phyloP scores from a whole-genome alignment of 805 yeast species.

The Yamadazyma takamatsuzukensis region DNA sequence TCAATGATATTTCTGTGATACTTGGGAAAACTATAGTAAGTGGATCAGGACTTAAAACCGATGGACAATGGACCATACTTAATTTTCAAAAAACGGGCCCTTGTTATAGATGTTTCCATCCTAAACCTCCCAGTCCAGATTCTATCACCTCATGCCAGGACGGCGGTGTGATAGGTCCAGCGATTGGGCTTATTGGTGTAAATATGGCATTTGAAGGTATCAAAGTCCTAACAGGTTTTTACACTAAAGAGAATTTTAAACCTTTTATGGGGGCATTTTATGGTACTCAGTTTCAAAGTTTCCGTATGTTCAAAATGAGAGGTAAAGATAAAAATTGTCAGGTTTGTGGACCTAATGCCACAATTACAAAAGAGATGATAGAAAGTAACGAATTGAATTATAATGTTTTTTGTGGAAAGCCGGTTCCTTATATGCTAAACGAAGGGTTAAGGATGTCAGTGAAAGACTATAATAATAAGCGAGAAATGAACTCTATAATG shows the following conservation, averaged over 20 bases:
- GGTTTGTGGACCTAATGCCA: constrained; percentile 57
- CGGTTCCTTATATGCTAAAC: constrained; percentile 43
- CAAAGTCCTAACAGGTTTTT: constrained; percentile 61
- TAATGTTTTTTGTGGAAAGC: constrained; percentile 68
- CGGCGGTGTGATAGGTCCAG: constrained; percentile 86
- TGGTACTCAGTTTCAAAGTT: constrained; percentile 61
- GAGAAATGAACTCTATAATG: background rate
- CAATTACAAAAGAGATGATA: constrained; percentile 46
- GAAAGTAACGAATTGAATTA: constrained; percentile 54
- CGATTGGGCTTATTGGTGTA: constrained; percentile 88
- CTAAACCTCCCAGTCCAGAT: constrained; percentile 83
- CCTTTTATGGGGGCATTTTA: constrained; percentile 71
- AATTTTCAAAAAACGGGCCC: constrained; percentile 71
- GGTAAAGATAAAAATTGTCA: constrained; percentile 55
- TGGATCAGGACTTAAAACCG: constrained; percentile 88
- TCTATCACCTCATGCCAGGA: constrained; percentile 83
- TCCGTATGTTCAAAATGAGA: constrained; percentile 80
- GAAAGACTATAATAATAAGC: constrained; percentile 29
- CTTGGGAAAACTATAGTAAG: constrained; percentile 72
- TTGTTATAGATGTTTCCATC: constrained; percentile 92
- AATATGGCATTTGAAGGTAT: constrained; percentile 87
- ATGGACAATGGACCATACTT: constrained; percentile 81
- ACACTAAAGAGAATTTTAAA: constrained; percentile 46
- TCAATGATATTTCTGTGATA: constrained; percentile 78
- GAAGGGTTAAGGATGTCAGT: constrained; percentile 44